Base-by-base conservation (phyloP, 1,284 basidiomycete species). In the Moesziomyces parantarcticus region DNA sequence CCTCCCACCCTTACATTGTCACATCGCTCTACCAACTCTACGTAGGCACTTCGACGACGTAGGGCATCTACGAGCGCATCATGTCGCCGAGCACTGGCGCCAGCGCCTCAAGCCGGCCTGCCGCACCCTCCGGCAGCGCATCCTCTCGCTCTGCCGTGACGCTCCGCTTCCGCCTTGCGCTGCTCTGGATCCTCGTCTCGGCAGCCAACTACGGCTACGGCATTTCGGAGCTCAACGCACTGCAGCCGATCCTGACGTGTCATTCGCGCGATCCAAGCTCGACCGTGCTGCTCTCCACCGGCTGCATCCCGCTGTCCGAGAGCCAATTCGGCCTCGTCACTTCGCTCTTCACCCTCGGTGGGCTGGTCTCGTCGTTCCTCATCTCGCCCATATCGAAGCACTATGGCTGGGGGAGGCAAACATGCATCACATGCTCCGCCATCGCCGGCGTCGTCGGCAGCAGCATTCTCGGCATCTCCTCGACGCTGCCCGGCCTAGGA, bases 291-390 rank as follows among this genome's bases (percentile, higher is more conserved):
- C n/a, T 52, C 21, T 32, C 60, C 7, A 70, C 67, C 23, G 54
- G 56, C 41, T 73, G 76, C 52, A 69, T 78, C 18, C 57, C 63
- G 9, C 56, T 76, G 14, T 67, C 58, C 14, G 71, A 78, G 20
- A 50, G 57, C 26, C 68, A 75, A 18, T 96, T 95, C 85, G 91
- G 91, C 18, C 83, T 90, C 34, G 88, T 94, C 44, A 97, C 94
- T 0, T 88, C 93, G 25, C 85, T 92, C 32, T 95, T 94, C 84
- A 95, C 93, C 1, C 78, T 92, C n/a, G 94, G 94, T 8, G 94
- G 94, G 39, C 88, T 97, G 14, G 58, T 90, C 4, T 93, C 93
- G 18, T 80, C 68, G 7, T 70, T 78, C 39, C 48, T 57, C 54
- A 68, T 68, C 49, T 66, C 64, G 3, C 58, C 65, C 16, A 16